Percentiles rank a stretch among this genome's conserved stretches.
These are phyloP conservation scores for Mycena olivaceomarginata DNA, from an alignment of 768 basidiomycete species.

Conservation along the genomic window DNA sequence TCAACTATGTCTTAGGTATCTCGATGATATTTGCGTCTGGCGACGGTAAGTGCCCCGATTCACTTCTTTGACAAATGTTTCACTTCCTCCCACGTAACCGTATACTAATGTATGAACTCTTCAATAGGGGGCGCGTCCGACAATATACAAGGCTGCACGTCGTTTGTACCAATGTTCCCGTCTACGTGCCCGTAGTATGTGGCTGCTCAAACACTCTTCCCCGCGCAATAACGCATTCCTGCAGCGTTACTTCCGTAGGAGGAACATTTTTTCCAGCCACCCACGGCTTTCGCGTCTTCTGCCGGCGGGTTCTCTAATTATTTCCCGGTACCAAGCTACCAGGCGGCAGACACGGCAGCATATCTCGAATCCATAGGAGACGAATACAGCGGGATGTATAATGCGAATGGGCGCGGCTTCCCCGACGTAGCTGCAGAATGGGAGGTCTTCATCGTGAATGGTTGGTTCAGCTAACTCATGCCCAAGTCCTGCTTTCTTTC, in stretches of 20 bases:
- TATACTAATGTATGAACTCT: neutral
- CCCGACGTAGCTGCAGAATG: conserved; percentile 26
- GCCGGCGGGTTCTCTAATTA: conserved; percentile 27
- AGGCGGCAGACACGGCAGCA: conserved; percentile 6
- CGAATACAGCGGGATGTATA: conserved; percentile 19
- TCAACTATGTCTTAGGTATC: conserved; percentile 3
- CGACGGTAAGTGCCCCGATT: conserved; percentile 14
- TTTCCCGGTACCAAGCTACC: conserved; percentile 19
- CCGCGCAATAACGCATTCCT: neutral
- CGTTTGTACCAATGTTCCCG: conserved; percentile 29
- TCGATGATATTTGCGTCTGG: conserved; percentile 3
- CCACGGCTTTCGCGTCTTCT: conserved; percentile 27
- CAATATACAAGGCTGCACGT: conserved; percentile 10
- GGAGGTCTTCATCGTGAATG: conserved; percentile 26
- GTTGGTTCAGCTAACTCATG: conserved; percentile 10
- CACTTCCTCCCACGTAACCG: neutral
- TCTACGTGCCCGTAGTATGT: conserved; percentile 26
- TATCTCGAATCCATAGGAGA: conserved; percentile 8
- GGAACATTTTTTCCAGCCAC: conserved; percentile 26
- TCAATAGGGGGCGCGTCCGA: conserved; percentile 23
- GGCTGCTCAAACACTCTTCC: neutral
- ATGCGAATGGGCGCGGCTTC: conserved; percentile 17
- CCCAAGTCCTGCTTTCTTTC: neutral
- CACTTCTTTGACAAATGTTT: conserved; percentile 12
- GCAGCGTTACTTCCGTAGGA: conserved; percentile 21